Base-by-base conservation (phyloP, 371 early-diverging fungal genomes). In the Actinomucor elegans region DNA sequence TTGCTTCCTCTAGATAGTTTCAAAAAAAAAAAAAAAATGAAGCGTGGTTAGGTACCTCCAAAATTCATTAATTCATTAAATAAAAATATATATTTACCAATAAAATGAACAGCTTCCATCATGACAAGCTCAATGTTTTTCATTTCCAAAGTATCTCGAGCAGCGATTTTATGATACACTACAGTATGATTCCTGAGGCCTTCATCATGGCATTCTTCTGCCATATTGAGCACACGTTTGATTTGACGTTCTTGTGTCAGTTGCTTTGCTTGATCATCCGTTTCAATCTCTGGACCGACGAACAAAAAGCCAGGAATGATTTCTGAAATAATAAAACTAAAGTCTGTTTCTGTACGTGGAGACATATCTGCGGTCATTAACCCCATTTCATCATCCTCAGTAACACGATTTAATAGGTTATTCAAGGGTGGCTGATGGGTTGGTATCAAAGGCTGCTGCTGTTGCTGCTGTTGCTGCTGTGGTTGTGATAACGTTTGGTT, bases 221-320 rank as follows among this genome's bases (percentile, higher is more conserved):
- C 86, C 84, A 85, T 80, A 55, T 85, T 85, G 9, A 85, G 48
- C 17, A 84, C 73, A 3, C 85, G 69, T 38, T 65, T 69, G 37
- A 84, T 79, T 2, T 64, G 62, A 20, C 79, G 64, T 14, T 55
- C 55, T 23, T 77, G 59, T 3, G 23, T 24, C 26, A 84, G 52
- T 46, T 75, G 69, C n/a, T 64, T 57, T 3, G 80, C 80, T 36
- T 84, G 81, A 11, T 75, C 68, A 5, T 51, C 33, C 11, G 71
- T 77, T 14, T 76, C 73, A 44, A 84, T 80, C 55, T 84, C 85
- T 7, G 85, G 85, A 1, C 85, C 85, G 12, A 84, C 71, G 64
- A 59, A 84, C 26, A 84, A 52, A 48, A 84, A 83, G 1, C 74
- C 74, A 10, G 83, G 85, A 14, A 84, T 69, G 42, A 84, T 77